Percentiles rank a stretch among this genome's conserved stretches.
phyloP scores from a whole-genome alignment of 2,329 filamentous ascomycete genomes.

The Fusarium brevicatenulatum region DNA sequence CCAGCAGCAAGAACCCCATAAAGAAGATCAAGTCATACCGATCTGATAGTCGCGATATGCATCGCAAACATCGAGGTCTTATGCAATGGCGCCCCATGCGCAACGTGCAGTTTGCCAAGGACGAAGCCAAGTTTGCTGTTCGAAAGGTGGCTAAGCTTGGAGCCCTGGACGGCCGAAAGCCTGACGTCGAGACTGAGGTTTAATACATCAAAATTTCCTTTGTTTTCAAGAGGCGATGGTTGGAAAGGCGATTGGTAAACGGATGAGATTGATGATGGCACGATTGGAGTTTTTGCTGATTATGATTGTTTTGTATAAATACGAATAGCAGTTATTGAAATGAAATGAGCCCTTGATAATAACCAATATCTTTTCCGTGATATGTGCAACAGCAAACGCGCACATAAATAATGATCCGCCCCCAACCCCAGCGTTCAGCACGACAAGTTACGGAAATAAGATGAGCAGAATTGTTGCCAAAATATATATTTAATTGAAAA shows the following conservation, averaged over 20 bases:
- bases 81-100: slow-evolving; percentile 97
- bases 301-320: slow-evolving; percentile 24
- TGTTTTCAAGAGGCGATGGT: neutral
- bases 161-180: slow-evolving; percentile 81
- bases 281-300: slow-evolving; percentile 23
- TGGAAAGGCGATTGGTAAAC: neutral
- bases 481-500: fast-evolving
- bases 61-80: slow-evolving; percentile 85
- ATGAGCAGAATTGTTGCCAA: neutral
- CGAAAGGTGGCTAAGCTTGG: slow-evolving; percentile 81
- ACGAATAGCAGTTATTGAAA: slow-evolving; percentile 13
- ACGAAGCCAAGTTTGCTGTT: slow-evolving; percentile 83
- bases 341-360: neutral
- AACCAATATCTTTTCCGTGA: neutral
- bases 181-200: slow-evolving; percentile 85
- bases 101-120: slow-evolving; percentile 86
- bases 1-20: slow-evolving; percentile 62
- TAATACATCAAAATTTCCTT: slow-evolving; percentile 42
- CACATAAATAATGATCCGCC: neutral
- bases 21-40: slow-evolving; percentile 71
- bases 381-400: neutral
- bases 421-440: too few species aligned
- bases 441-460: neutral
- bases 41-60: slow-evolving; percentile 76
- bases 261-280: slow-evolving; percentile 32